These are phyloP conservation scores for Penicillium antarcticum DNA, from an alignment of 495 filamentous ascomycete genomes.

Conservation along the genomic window DNA sequence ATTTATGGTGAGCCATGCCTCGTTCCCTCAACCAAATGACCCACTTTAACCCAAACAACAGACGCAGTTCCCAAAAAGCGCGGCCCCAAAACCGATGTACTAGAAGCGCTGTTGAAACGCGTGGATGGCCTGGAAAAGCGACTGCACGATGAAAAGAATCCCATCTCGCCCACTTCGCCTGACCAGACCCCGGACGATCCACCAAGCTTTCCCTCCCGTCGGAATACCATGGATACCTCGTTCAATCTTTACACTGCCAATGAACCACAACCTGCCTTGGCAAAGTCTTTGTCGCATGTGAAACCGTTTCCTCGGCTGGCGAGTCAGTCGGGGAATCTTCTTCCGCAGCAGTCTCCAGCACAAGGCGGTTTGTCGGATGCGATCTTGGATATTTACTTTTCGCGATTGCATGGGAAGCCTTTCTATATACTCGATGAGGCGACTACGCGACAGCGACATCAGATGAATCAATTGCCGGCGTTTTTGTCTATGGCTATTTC, in stretches of 20 bases:
- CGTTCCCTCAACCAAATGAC: neutral
- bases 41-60: slow-evolving; percentile 23
- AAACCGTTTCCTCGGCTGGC: slow-evolving; percentile 13
- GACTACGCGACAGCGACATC: slow-evolving; percentile 61
- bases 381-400: slow-evolving; percentile 73
- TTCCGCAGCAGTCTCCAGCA: slow-evolving; percentile 27
- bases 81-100: slow-evolving; percentile 83
- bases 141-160: slow-evolving; percentile 64
- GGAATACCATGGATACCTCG: slow-evolving; percentile 23
- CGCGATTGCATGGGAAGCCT: slow-evolving; percentile 72
- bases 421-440: slow-evolving; percentile 76
- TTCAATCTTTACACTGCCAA: slow-evolving; percentile 12
- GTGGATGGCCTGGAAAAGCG: slow-evolving; percentile 80
- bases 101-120: slow-evolving; percentile 78
- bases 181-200: slow-evolving; percentile 12
- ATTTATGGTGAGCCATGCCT: slow-evolving; percentile 64
- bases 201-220: slow-evolving; percentile 10
- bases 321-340: slow-evolving; percentile 1
- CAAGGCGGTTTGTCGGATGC: slow-evolving; percentile 48
- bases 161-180: slow-evolving; percentile 45
- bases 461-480: slow-evolving; percentile 60
- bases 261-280: slow-evolving; percentile 7
- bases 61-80: slow-evolving; percentile 87
- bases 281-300: slow-evolving; percentile 7
- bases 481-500: slow-evolving; percentile 68